Conservation (phyloP, 1,139 yeast species). For the Kazachstania sp. region DNA sequence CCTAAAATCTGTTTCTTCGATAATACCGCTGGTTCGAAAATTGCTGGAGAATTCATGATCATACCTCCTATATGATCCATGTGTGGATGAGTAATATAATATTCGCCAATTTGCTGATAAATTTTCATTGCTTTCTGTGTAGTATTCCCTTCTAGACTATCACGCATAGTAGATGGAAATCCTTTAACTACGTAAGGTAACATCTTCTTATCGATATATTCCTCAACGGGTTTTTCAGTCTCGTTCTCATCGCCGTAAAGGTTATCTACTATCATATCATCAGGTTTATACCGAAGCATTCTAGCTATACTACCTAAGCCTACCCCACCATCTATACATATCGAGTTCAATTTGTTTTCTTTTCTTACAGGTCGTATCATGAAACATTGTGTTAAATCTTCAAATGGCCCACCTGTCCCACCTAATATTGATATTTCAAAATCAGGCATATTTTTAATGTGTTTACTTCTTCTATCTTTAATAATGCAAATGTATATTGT, state of each 20-base stretch:
- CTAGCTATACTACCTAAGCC: conserved; percentile 54
- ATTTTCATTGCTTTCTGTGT: conserved; percentile 7
- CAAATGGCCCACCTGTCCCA: conserved; percentile 72
- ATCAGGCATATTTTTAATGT: neutral
- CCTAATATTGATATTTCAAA: conserved; percentile 59
- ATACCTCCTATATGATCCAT: conserved; percentile 70
- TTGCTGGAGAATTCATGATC: conserved; percentile 62
- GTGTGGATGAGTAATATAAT: conserved; percentile 74
- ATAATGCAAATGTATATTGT: too few species aligned
- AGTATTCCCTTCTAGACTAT: neutral
- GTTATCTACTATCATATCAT: neutral
- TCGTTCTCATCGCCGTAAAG: neutral
- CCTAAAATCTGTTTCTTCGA: conserved; percentile 45
- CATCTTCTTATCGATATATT: neutral
- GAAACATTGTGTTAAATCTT: conserved; percentile 56
- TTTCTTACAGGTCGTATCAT: conserved; percentile 47
- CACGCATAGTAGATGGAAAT: neutral
- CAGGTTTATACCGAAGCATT: conserved; percentile 31
- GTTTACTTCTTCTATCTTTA: neutral
- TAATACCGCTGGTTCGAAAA: conserved; percentile 22
- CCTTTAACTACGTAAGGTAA: neutral
- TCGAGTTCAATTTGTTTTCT: conserved; percentile 34
- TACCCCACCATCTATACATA: conserved; percentile 74
- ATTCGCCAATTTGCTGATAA: conserved; percentile 30
- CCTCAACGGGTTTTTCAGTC: neutral